Conservation (phyloP, 768 basidiomycete species). For the Agaricus bisporus region DNA sequence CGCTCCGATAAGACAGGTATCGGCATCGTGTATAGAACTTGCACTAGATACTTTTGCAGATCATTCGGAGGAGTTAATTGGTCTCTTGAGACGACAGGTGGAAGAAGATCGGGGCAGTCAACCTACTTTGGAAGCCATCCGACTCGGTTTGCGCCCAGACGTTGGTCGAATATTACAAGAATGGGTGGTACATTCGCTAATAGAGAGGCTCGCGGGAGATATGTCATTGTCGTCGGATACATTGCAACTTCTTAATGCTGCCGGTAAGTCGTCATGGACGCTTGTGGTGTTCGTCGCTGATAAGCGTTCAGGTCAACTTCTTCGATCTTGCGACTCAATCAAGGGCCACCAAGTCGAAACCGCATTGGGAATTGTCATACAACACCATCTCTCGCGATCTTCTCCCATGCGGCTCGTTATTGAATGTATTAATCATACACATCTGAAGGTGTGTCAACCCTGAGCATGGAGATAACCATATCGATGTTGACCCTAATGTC, state of each 20-base stretch:
- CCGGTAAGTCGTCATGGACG: constrained; percentile 9
- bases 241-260: neutral
- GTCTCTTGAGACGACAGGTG: neutral
- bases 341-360: constrained; percentile 68
- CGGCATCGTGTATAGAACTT: neutral
- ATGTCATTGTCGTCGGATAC: neutral
- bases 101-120: neutral
- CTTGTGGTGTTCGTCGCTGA: neutral
- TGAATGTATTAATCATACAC: constrained; percentile 30
- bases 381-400: constrained; percentile 44
- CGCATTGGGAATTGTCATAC: constrained; percentile 56
- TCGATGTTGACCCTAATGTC: constrained; percentile 12
- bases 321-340: constrained; percentile 23
- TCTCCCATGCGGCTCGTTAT: constrained; percentile 38
- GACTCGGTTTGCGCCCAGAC: neutral
- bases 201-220: neutral
- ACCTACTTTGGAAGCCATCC: constrained; percentile 1
- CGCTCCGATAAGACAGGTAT: neutral
- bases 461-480: neutral
- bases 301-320: constrained; percentile 22
- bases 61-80: neutral
- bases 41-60: neutral
- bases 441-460: constrained; percentile 53
- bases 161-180: neutral
- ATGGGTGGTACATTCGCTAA: constrained; percentile 3